Evolutionary conservation across 768 basidiomycete genomes (phyloP).

Genomic region (Termitomyces sp.): DNA sequence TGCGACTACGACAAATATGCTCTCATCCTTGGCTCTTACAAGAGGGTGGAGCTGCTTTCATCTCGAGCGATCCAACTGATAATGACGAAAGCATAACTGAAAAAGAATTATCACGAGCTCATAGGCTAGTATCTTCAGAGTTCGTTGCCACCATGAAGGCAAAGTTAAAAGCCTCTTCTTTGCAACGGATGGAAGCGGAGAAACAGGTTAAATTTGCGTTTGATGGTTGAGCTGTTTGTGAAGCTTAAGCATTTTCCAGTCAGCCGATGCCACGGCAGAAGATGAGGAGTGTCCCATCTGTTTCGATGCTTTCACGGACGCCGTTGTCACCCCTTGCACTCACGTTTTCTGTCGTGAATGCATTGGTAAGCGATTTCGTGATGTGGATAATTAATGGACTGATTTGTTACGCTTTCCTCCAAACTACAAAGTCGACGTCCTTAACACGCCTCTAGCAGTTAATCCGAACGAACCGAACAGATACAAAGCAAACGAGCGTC

Average conservation of each 20-base stretch:
- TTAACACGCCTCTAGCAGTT: slow-evolving; percentile 32
- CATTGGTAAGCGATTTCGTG: slow-evolving; percentile 29
- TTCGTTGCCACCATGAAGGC: slow-evolving; percentile 47
- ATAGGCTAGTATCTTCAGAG: slow-evolving; percentile 33
- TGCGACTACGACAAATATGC: slow-evolving; percentile 63
- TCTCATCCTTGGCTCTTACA: slow-evolving; percentile 64
- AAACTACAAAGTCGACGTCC: slow-evolving; percentile 29
- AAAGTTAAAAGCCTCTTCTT: slow-evolving; percentile 35
- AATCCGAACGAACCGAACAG: slow-evolving; percentile 27
- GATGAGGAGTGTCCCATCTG: slow-evolving; percentile 67
- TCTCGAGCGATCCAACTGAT: slow-evolving; percentile 34
- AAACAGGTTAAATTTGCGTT: slow-evolving; percentile 32
- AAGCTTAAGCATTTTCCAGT: slow-evolving; percentile 23
- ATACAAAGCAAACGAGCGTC: slow-evolving; percentile 38
- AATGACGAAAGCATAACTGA: slow-evolving; percentile 23
- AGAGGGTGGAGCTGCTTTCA: slow-evolving; percentile 43
- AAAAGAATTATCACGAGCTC: slow-evolving; percentile 42
- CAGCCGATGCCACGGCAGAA: slow-evolving; percentile 38
- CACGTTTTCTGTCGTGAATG: slow-evolving; percentile 65
- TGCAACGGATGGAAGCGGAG: slow-evolving; percentile 47
- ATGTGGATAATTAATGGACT: neutral
- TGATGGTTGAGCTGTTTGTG: neutral
- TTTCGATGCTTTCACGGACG: slow-evolving; percentile 48
- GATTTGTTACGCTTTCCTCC: neutral
- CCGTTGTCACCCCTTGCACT: slow-evolving; percentile 52